phyloP scores from a whole-genome alignment of 2,329 filamentous ascomycete species.

The Coniochaeta pulveracea region DNA sequence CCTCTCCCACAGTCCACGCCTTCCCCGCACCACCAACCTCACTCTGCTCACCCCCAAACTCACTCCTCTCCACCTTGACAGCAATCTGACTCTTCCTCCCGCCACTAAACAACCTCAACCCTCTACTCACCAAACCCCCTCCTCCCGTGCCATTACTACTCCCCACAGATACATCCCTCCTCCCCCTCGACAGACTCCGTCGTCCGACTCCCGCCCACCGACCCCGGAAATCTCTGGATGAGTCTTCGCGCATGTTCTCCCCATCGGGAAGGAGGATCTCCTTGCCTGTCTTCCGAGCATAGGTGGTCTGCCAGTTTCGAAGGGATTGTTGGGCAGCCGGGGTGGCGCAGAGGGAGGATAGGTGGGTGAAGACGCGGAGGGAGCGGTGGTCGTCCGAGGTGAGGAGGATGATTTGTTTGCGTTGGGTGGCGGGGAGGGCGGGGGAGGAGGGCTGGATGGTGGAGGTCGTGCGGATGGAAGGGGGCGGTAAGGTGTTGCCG shows the following conservation, averaged over 20 bases:
- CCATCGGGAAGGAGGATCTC: conserved; percentile 27
- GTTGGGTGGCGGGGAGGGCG: conserved; percentile 29
- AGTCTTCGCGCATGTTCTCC: conserved; percentile 17
- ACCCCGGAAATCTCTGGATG: too few relatives aligned
- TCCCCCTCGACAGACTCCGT: background rate
- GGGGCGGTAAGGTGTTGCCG: background rate
- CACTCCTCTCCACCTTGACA: background rate
- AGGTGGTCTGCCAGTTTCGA: conserved; percentile 34
- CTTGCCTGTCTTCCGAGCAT: conserved; percentile 28
- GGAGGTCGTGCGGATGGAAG: conserved; percentile 11
- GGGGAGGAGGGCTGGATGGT: conserved; percentile 24
- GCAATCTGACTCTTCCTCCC: conserved; percentile 2
- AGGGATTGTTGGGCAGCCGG: conserved; percentile 35
- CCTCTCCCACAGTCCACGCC: too few relatives aligned
- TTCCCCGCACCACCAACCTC: too few relatives aligned
- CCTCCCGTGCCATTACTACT: background rate
- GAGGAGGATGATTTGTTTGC: conserved; percentile 6
- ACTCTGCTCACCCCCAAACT: background rate
- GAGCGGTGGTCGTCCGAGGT: conserved; percentile 29
- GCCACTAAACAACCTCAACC: background rate
- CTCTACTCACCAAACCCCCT: background rate
- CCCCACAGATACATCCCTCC: background rate
- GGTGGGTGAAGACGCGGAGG: conserved; percentile 31
- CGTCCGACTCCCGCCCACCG: conserved; percentile 1
- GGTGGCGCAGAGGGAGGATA: conserved; percentile 35